These are phyloP conservation scores for Stenogyne calaminthoides DNA, from an alignment of 305 asterid genomes.

Conservation along the genomic window DNA sequence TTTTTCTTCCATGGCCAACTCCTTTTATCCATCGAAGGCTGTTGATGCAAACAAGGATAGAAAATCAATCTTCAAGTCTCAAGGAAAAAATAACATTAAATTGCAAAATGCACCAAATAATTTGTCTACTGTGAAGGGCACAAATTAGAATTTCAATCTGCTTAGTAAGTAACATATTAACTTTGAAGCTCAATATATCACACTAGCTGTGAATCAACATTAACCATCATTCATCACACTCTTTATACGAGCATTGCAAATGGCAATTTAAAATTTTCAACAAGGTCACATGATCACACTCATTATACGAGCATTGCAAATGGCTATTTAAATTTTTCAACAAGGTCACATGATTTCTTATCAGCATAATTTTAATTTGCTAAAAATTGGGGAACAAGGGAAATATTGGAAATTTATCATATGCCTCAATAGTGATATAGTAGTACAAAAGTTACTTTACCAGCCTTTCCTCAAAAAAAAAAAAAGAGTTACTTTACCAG, in stretches of 20 bases:
- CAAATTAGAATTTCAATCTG: background rate
- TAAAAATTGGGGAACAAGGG: background rate
- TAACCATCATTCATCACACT: background rate
- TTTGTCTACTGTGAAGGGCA: background rate
- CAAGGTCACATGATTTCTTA: too few species aligned
- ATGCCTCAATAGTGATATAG: background rate
- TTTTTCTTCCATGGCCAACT: slow-evolving; percentile 99
- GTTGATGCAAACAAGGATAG: slow-evolving; percentile 25
- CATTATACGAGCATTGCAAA: too few species aligned
- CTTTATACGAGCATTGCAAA: background rate
- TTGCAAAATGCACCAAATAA: slow-evolving; percentile 12
- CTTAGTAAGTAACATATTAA: background rate
- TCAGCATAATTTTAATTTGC: slow-evolving; percentile 7
- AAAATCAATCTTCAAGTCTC: background rate
- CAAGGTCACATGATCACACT: slow-evolving; percentile 13
- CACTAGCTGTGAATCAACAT: background rate
- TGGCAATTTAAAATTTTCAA: background rate
- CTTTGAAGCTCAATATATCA: background rate
- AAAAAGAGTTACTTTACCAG: too few species aligned
- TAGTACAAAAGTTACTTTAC: background rate
- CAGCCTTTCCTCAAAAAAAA: too few species aligned
- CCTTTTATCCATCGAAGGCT: slow-evolving; percentile 69
- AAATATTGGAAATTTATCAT: background rate
- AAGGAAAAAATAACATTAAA: background rate
- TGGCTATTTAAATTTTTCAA: too few species aligned